These are phyloP conservation scores for Ampelomyces quisqualis DNA, from an alignment of 2,329 filamentous ascomycete species.

Conservation along the genomic window DNA sequence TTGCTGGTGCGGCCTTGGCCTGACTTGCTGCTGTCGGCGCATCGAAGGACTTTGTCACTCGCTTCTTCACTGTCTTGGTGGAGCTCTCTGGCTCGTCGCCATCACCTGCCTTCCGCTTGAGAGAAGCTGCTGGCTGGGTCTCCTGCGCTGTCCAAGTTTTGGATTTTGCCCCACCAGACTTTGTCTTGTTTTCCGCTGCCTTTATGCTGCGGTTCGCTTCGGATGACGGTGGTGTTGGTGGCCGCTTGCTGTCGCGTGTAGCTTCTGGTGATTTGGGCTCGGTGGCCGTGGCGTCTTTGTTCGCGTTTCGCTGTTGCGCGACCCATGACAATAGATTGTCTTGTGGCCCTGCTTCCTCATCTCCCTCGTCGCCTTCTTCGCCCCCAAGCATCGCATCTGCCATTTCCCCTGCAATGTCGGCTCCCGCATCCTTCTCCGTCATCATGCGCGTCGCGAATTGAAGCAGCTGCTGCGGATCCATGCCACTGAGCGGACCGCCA, in stretches of 20 bases:
- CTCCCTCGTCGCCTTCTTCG: slow-evolving; percentile 36
- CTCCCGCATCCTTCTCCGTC: slow-evolving; percentile 43
- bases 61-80: slow-evolving; percentile 29
- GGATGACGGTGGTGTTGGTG: slow-evolving; percentile 27
- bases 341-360: slow-evolving; percentile 18
- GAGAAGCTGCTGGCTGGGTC: slow-evolving; percentile 16
- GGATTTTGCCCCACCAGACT: slow-evolving; percentile 7
- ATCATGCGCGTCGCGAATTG: slow-evolving; percentile 50
- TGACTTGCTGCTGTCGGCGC: slow-evolving; percentile 43
- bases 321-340: slow-evolving; percentile 38
- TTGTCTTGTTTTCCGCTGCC: slow-evolving; percentile 6
- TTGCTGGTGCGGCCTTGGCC: slow-evolving; percentile 23
- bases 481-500: slow-evolving; percentile 41
- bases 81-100: slow-evolving; percentile 12
- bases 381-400: slow-evolving; percentile 46
- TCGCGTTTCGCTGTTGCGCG: slow-evolving; percentile 30
- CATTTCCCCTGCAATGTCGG: slow-evolving; percentile 48
- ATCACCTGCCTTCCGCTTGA: slow-evolving; percentile 39
- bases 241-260: slow-evolving; percentile 11
- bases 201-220: slow-evolving; percentile 20
- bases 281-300: slow-evolving; percentile 11
- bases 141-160: slow-evolving; percentile 4
- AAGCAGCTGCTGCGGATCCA: slow-evolving; percentile 48
- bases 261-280: slow-evolving; percentile 11
- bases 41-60: slow-evolving; percentile 34